These are phyloP conservation scores for Colletotrichum magnum DNA, from an alignment of 2,329 filamentous ascomycete genomes.

Conservation along the genomic window DNA sequence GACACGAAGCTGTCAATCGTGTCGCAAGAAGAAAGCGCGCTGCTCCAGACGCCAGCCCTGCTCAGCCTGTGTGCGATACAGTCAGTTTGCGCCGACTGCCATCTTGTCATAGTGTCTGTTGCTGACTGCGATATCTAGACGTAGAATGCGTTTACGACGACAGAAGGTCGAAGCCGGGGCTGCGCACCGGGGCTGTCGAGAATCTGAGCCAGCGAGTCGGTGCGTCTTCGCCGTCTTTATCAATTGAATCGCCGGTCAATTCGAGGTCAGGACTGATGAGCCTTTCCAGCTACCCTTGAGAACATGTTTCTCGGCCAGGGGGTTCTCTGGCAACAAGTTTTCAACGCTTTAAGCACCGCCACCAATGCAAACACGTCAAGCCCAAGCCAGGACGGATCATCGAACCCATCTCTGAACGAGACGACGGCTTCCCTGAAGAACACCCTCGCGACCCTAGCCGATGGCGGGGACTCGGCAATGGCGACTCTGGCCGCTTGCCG, in stretches of 20 bases:
- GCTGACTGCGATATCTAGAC: conserved; percentile 4
- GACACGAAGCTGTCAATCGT: conserved; percentile 53
- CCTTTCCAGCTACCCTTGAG: conserved; percentile 46
- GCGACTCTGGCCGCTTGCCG: conserved; percentile 9
- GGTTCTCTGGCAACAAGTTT: conserved; percentile 53
- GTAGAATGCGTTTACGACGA: conserved; percentile 53
- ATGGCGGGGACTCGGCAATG: conserved; percentile 26
- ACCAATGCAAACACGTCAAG: conserved; percentile 1
- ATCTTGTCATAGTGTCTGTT: neutral
- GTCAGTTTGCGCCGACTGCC: conserved; percentile 37
- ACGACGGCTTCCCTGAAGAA: conserved; percentile 43
- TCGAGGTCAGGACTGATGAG: too few relatives aligned
- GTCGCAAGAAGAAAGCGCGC: conserved; percentile 60
- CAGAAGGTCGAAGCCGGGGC: conserved; percentile 49
- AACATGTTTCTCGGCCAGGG: conserved; percentile 57
- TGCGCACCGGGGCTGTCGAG: conserved; percentile 53
- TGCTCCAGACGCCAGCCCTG: conserved; percentile 60
- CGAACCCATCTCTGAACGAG: conserved; percentile 40
- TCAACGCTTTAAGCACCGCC: conserved; percentile 36
- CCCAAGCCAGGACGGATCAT: conserved; percentile 2
- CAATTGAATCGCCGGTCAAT: too few relatives aligned
- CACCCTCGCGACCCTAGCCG: conserved; percentile 39
- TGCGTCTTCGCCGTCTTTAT: neutral
- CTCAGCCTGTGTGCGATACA: conserved; percentile 54
- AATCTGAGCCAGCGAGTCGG: conserved; percentile 48